Evolutionary conservation across 1,139 yeast genomes (phyloP), one percentile per base, ranked within the genome.

Genomic region (Sugiyamaella sp.): DNA sequence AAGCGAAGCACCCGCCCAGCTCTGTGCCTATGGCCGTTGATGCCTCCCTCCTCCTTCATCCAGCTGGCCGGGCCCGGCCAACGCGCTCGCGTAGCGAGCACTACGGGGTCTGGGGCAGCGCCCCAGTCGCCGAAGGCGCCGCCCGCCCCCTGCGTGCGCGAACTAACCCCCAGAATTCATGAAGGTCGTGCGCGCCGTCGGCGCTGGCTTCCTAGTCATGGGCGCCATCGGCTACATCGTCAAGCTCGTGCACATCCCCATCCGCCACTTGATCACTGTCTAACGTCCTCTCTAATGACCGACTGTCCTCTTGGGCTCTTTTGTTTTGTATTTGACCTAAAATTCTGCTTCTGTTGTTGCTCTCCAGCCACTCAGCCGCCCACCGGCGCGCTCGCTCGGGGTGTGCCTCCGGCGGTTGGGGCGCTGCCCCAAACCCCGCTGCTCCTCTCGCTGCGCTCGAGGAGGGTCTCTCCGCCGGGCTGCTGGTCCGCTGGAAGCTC

Each of bases 181-280:
- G 58, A 86, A 87, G 74, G 88, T 91, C 69, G 81, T 93, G 63
- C 86, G 93, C 75, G 97, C 98, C 54, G 98, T 93, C 55, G 98
- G 98, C 67, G 80, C 90, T 63, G 99, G 99, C 65, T 93, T 91
- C 75, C 77, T 91, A 65, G 91, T 91, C 82, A 95, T 93, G 93
- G 99, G 99, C 67, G 87, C 89, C 67, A 95, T 93, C 67, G 99
- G 99, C 57, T 93, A 90, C 76, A 88, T 85, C 67, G 95, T 93
- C 74, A 93, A 93, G 77, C 81, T 91, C 70, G 75, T 91, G 67
- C 99, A 91, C 75, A 91, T 91, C 67, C 99, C 99, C 70, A 90
- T 91, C 77, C 87, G 98, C 78, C 95, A 90, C 76, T 84, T 91
- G 77, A 90, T 91, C 76, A 73, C 77, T 53, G 98, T 91, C 63